phyloP scores from a whole-genome alignment of 2,329 filamentous ascomycete genomes.

The Xylariaceae sp. region DNA sequence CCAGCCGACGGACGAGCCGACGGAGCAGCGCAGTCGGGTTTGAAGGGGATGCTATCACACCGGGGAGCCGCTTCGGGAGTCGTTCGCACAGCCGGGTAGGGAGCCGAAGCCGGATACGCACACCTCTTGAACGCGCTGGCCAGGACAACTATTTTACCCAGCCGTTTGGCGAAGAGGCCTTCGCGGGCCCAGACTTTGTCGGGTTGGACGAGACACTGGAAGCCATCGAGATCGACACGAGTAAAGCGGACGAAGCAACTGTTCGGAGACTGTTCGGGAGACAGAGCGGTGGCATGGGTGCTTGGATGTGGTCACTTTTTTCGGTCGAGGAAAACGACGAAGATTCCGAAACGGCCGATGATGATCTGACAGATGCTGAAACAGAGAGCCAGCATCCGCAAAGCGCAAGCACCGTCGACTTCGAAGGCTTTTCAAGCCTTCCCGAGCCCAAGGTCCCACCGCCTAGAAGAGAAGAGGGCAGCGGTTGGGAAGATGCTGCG shows the following conservation, averaged over 20 bases:
- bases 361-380: constrained; percentile 32
- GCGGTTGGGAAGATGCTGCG: constrained; percentile 59
- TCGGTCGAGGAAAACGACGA: constrained; percentile 57
- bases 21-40: constrained; percentile 39
- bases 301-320: constrained; percentile 61
- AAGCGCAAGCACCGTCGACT: constrained; percentile 36
- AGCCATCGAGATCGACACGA: constrained; percentile 45
- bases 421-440: constrained; percentile 35
- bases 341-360: constrained; percentile 37
- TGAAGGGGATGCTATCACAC: constrained; percentile 35
- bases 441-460: constrained; percentile 43
- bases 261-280: constrained; percentile 52
- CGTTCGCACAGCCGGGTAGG: constrained; percentile 40
- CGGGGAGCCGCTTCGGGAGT: constrained; percentile 45
- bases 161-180: constrained; percentile 23
- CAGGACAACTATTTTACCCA: constrained; percentile 41
- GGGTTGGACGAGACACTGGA: constrained; percentile 56
- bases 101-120: constrained; percentile 39
- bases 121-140: constrained; percentile 37
- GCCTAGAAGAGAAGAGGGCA: constrained; percentile 49
- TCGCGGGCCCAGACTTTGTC: constrained; percentile 56
- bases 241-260: constrained; percentile 52
- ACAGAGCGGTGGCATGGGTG: constrained; percentile 46
- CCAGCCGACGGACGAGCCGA: constrained; percentile 44
- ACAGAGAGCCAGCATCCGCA: constrained; percentile 33